phyloP scores from a whole-genome alignment of 1,139 yeast species.

The Scheffersomyces illinoinensis region DNA sequence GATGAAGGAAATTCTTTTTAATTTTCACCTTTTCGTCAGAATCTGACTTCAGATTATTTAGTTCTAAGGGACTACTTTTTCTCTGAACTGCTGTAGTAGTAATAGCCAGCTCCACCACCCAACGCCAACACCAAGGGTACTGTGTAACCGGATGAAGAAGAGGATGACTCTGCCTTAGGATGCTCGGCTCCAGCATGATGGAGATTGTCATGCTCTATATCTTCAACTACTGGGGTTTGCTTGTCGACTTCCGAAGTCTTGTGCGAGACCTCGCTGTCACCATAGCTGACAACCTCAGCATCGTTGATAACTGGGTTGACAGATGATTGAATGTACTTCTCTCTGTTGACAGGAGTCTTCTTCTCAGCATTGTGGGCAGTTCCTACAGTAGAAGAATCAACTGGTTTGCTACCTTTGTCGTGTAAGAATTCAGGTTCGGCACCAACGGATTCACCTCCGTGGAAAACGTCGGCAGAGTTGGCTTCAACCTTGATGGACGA shows the following conservation, averaged over 20 bases:
- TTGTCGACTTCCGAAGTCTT: slow-evolving; percentile 30
- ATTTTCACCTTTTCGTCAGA: no score
- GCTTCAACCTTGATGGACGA: slow-evolving; percentile 49
- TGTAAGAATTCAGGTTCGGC: slow-evolving; percentile 43
- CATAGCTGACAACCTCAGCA: slow-evolving; percentile 38
- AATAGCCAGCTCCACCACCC: slow-evolving; percentile 15
- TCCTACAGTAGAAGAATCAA: slow-evolving; percentile 12
- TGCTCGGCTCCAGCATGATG: slow-evolving; percentile 9
- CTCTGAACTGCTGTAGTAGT: slow-evolving; percentile 4
- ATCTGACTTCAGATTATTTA: neutral
- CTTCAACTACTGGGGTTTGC: slow-evolving; percentile 37
- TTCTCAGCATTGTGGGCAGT: slow-evolving; percentile 19
- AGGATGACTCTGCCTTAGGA: slow-evolving; percentile 2
- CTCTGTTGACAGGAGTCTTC: slow-evolving; percentile 35
- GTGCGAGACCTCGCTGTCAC: slow-evolving; percentile 41
- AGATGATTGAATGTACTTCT: slow-evolving; percentile 44
- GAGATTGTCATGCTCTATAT: slow-evolving; percentile 38
- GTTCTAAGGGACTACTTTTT: neutral
- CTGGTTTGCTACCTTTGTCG: slow-evolving; percentile 26
- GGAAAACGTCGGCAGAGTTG: slow-evolving; percentile 41
- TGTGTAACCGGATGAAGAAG: slow-evolving; percentile 2
- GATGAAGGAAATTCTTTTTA: no score
- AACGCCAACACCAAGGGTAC: slow-evolving; percentile 13
- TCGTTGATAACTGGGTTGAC: slow-evolving; percentile 45
- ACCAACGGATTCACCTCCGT: slow-evolving; percentile 44